A percentile compares a stretch with the other conserved stretches of the same genome.
These are phyloP conservation scores for Tulasnella sp. DNA, from an alignment of 768 basidiomycete species.

Conservation along the genomic window DNA sequence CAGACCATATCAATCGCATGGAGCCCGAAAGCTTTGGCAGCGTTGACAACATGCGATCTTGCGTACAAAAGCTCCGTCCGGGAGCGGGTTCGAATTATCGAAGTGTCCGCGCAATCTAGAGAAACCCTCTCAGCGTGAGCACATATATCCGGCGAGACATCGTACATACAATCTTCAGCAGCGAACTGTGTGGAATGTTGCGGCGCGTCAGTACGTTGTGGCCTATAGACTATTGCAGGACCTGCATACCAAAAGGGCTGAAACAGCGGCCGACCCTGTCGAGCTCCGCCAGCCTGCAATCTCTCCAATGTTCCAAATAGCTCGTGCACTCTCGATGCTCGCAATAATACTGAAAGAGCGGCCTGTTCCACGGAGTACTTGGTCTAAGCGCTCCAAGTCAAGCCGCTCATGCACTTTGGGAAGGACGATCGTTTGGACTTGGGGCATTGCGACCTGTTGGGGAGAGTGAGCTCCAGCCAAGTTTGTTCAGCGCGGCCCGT, in stretches of 20 bases:
- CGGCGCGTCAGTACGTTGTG: background rate
- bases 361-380: slow-evolving; percentile 39
- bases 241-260: slow-evolving; percentile 59
- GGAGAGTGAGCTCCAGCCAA: background rate
- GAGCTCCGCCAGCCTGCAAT: slow-evolving; percentile 62
- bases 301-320: slow-evolving; percentile 58
- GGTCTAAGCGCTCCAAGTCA: slow-evolving; percentile 62
- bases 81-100: slow-evolving; percentile 68
- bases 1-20: slow-evolving; percentile 94
- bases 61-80: slow-evolving; percentile 77
- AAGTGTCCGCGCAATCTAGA: slow-evolving; percentile 84
- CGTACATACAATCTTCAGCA: slow-evolving; percentile 78
- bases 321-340: slow-evolving; percentile 80
- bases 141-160: background rate
- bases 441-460: slow-evolving; percentile 43
- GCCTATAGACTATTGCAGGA: background rate
- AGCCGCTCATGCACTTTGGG: slow-evolving; percentile 73
- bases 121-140: background rate
- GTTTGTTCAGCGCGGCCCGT: background rate
- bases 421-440: slow-evolving; percentile 66
- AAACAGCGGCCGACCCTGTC: slow-evolving; percentile 47
- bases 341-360: slow-evolving; percentile 58
- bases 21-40: slow-evolving; percentile 77
- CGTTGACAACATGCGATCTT: slow-evolving; percentile 73
- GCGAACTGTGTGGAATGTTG: slow-evolving; percentile 60